Evolutionary conservation across 306 rosid genomes (phyloP).

Genomic region (Vicia villosa): DNA sequence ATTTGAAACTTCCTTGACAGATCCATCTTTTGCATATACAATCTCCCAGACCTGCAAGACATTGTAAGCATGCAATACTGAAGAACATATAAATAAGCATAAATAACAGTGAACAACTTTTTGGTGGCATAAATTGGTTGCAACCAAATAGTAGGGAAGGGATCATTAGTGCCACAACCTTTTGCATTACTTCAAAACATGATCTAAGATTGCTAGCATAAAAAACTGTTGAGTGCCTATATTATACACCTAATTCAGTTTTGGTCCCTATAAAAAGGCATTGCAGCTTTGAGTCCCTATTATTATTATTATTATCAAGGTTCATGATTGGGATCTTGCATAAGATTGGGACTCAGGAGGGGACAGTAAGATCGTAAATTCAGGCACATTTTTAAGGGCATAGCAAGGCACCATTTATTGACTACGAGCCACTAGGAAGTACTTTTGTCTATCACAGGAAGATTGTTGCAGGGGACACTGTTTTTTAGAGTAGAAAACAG

Average conservation of each 20-base stretch:
- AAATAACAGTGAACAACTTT: neutral
- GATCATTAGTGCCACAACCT: neutral
- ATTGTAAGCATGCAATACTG: conserved; percentile 21
- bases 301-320: neutral
- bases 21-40: conserved; percentile 90
- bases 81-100: conserved; percentile 15
- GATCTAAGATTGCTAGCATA: neutral
- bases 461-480: neutral
- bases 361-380: neutral
- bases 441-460: neutral
- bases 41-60: conserved; percentile 88
- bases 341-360: no score
- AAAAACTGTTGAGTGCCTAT: neutral
- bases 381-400: neutral
- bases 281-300: neutral
- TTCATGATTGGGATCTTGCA: no score
- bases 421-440: neutral
- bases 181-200: neutral
- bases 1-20: conserved; percentile 83
- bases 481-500: neutral
- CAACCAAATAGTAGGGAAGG: neutral
- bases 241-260: neutral
- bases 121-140: conserved; percentile 1
- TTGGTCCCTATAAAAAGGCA: neutral
- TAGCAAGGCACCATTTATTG: neutral